Evolutionary conservation across 768 basidiomycete species (phyloP), one percentile per base, ranked within the genome.

Genomic region (Leccinum subgranulosum): DNA sequence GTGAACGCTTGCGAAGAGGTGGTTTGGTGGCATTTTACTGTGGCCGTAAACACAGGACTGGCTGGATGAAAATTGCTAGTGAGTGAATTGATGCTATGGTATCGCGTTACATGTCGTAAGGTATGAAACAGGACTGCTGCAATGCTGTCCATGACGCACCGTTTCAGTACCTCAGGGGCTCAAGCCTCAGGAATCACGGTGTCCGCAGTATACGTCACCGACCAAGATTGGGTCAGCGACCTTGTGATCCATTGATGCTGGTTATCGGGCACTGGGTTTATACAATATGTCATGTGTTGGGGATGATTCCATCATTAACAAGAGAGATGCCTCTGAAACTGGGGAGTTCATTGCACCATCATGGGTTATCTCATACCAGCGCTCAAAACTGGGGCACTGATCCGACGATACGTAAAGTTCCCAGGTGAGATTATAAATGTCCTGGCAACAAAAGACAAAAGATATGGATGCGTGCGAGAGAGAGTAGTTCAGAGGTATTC

Each of bases 91-190:
- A 33, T n/a, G 47, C 9, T 21, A n/a, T n/a, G 29, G 29, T 34
- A 49, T 31, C 28, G 21, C 21, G 39, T 17, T 47, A 12, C 9
- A 33, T 62, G 25, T 51, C 60, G 60, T 62, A 51, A 62, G 47
- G 54, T 19, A 43, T 4, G 17, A 36, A 19, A 11, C 3, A 2
- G 53, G 33, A 50, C 19, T 9, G 23, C 23, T 23, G 8, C 36
- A 12, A 17, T 39, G 17, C 5, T 25, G 48, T 27, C 7, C 29
- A 45, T 29, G 31, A 31, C n/a, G n/a, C 28, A 50, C 10, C 21
- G 23, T 47, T 23, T 25, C 36, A 39, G 17, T 17, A 8, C 10
- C n/a, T 39, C 39, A 39, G 39, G 39, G 39, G 19, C n/a, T 17
- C 34, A 12, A 12, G 31, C 31, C 12, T 11, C 31, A 57, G 29